Evolutionary conservation across 75 land plant species (phyloP).

Genomic region (Pinus tabuliformis): DNA sequence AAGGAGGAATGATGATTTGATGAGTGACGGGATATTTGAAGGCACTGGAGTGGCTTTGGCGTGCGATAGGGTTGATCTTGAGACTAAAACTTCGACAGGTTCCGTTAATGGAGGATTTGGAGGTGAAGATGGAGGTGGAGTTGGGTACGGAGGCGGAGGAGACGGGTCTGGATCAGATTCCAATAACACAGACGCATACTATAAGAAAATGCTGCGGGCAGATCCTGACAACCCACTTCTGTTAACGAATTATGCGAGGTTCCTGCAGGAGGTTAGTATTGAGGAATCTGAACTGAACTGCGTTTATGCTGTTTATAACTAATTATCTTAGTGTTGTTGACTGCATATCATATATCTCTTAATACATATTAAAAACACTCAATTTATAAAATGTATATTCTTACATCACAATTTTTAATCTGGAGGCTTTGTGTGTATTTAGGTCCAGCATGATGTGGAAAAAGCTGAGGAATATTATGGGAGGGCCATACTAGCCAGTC

Average conservation of each 20-base stretch:
- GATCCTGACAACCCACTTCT: constrained; percentile 56
- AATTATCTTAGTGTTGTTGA: no score
- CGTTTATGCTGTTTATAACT: no score
- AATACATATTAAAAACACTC: no score
- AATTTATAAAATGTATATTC: no score
- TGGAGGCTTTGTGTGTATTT: no score
- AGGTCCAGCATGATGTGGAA: no score
- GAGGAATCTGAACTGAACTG: no score
- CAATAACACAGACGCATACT: no score
- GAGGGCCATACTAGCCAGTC: no score
- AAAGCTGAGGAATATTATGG: no score
- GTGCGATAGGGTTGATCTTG: background rate
- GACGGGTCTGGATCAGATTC: constrained; percentile 4
- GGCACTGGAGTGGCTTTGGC: background rate
- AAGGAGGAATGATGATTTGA: background rate
- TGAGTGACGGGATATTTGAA: background rate
- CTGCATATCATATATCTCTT: no score
- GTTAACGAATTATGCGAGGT: constrained; percentile 16
- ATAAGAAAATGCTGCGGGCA: constrained; percentile 36
- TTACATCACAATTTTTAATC: no score
- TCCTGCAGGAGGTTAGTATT: constrained; percentile 30
- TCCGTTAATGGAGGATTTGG: background rate
- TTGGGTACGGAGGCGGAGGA: constrained; percentile 13
- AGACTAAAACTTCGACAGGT: background rate
- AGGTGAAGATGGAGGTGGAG: constrained; percentile 7